A percentile compares a stretch with the other conserved stretches of the same genome.
Conservation (phyloP, 1,284 basidiomycete genomes). For the Moniliophthora roreri region DNA sequence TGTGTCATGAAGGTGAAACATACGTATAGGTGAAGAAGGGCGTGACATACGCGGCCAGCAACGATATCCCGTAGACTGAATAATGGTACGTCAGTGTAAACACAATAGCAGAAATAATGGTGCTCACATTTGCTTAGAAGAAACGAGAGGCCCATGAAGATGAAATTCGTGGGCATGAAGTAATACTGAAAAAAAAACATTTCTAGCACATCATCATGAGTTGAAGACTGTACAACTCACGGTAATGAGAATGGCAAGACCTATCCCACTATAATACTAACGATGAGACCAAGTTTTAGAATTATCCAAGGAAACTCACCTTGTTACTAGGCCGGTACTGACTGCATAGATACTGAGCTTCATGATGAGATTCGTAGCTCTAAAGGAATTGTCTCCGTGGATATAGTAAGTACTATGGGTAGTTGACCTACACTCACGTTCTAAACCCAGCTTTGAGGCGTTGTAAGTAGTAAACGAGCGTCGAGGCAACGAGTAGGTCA, state of each 20-base stretch:
- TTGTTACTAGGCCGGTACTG: constrained; percentile 9
- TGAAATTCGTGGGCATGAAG: constrained; percentile 12
- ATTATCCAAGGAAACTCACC: neutral
- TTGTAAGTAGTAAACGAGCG: constrained; percentile 40
- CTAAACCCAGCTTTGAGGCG: constrained; percentile 38
- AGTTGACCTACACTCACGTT: constrained; percentile 21
- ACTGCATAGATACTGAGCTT: constrained; percentile 10
- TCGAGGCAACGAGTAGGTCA: constrained; percentile 38
- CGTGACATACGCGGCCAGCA: constrained; percentile 7
- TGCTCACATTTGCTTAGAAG: constrained; percentile 8
- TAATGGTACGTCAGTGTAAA: neutral
- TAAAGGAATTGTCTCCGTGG: neutral
- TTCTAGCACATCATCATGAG: neutral
- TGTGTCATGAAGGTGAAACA: neutral
- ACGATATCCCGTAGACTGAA: constrained; percentile 9
- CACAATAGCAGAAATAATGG: neutral
- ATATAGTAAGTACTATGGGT: neutral
- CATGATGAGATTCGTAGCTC: neutral
- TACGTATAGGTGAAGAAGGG: too few relatives aligned
- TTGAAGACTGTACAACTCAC: neutral
- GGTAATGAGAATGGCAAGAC: constrained; percentile 4
- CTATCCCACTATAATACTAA: constrained; percentile 1
- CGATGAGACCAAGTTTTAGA: neutral
- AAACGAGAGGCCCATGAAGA: constrained; percentile 8
- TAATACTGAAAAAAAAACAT: constrained; percentile 1